These are phyloP conservation scores for Fusarium sp. DNA, from an alignment of 2,329 filamentous ascomycete genomes.

Conservation along the genomic window DNA sequence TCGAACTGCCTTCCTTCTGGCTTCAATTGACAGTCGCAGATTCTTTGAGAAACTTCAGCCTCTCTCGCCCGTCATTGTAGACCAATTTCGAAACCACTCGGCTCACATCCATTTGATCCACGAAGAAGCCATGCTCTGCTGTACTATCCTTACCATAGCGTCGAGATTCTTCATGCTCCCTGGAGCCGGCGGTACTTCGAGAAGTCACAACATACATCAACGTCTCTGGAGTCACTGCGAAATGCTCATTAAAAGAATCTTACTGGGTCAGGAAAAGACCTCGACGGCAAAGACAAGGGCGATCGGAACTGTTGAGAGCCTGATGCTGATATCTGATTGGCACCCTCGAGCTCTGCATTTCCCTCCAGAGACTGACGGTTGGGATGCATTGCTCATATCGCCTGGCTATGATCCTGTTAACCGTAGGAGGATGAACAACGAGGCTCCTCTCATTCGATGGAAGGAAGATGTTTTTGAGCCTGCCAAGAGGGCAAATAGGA, in stretches of 20 bases:
- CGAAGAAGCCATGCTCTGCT: conserved; percentile 36
- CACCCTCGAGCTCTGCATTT: conserved; percentile 35
- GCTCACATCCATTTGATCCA: conserved; percentile 20
- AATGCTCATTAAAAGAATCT: conserved; percentile 28
- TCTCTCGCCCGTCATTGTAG: conserved; percentile 1
- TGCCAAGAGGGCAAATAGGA: conserved; percentile 37
- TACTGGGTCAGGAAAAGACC: conserved; percentile 34
- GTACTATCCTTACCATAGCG: conserved; percentile 33
- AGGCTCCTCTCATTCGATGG: conserved; percentile 38
- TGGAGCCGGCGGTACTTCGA: conserved; percentile 30
- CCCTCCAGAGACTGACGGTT: conserved; percentile 37
- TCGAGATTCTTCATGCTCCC: conserved; percentile 38
- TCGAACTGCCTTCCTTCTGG: no score
- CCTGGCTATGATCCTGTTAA: conserved; percentile 34
- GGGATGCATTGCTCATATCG: conserved; percentile 32
- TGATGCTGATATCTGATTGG: conserved; percentile 40
- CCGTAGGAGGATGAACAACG: conserved; percentile 26
- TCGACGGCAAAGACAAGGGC: conserved; percentile 34
- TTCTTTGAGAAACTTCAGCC: conserved; percentile 20
- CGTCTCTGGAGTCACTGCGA: conserved; percentile 38
- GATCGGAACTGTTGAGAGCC: conserved; percentile 31
- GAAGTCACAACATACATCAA: conserved; percentile 32
- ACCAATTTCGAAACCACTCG: conserved; percentile 19
- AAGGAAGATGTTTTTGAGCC: conserved; percentile 41
- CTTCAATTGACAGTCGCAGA: neutral